Evolutionary conservation across 805 yeast species (phyloP).

Genomic region (Candida insectorum): DNA sequence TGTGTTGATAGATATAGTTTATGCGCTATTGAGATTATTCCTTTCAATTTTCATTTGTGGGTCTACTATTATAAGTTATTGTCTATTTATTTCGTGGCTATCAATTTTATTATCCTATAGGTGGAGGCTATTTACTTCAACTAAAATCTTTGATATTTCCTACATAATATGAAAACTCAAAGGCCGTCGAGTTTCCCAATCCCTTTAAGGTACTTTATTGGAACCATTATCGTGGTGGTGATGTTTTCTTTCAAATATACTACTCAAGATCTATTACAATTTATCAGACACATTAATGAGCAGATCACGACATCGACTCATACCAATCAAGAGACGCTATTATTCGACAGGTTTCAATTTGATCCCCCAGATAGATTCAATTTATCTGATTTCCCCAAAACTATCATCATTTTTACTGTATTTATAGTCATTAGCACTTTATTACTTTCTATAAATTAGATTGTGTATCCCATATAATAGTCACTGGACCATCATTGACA

Average conservation of each 20-base stretch:
- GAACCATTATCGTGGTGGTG: neutral
- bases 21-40: slow-evolving; percentile 12
- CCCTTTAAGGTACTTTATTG: neutral
- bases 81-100: slow-evolving; percentile 7
- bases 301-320: neutral
- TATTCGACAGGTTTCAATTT: slow-evolving; percentile 20
- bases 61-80: slow-evolving; percentile 1
- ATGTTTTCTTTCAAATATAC: slow-evolving; percentile 5
- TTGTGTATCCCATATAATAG: slow-evolving; percentile 72
- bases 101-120: slow-evolving; percentile 3
- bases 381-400: slow-evolving; percentile 17
- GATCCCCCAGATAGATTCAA: slow-evolving; percentile 29
- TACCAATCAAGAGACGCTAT: neutral
- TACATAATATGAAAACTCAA: slow-evolving; percentile 1
- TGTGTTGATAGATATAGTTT: slow-evolving; percentile 9
- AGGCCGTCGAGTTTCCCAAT: neutral
- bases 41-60: slow-evolving; percentile 8
- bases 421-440: neutral
- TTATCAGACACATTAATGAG: too few species aligned
- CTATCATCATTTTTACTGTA: slow-evolving; percentile 15
- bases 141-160: slow-evolving; percentile 1
- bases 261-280: slow-evolving; percentile 1
- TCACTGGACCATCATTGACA: slow-evolving; percentile 91
- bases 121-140: slow-evolving; percentile 7
- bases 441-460: neutral